Evolutionary conservation across 495 filamentous ascomycete species (phyloP).

Genomic region (Trichocladium antarcticum): DNA sequence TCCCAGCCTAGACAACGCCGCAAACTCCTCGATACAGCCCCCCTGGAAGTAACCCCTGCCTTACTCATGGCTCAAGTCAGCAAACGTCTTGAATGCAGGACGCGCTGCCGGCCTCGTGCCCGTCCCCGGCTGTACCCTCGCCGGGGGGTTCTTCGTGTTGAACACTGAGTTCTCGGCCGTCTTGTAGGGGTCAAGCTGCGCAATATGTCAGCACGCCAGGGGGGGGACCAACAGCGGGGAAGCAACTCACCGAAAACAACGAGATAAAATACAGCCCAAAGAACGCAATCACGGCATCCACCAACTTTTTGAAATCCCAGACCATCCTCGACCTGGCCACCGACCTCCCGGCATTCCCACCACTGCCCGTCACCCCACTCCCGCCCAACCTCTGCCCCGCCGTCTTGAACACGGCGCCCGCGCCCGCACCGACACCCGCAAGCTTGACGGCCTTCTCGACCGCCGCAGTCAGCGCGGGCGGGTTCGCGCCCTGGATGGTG

Average conservation of each 20-base stretch:
- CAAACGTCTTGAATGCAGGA: constrained; percentile 34
- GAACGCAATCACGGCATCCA: constrained; percentile 43
- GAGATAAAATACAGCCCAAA: constrained; percentile 50
- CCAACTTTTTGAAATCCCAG: constrained; percentile 35
- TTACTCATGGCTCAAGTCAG: constrained; percentile 25
- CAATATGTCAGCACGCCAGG: constrained; percentile 12
- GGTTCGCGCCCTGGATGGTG: constrained; percentile 71
- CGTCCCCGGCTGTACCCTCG: constrained; percentile 11
- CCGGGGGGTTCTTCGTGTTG: constrained; percentile 40
- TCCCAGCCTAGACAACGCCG: neutral
- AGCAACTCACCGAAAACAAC: constrained; percentile 40
- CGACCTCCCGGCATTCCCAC: constrained; percentile 2
- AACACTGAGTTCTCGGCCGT: constrained; percentile 53
- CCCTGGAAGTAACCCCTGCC: too few relatives aligned
- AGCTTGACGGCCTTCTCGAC: constrained; percentile 62
- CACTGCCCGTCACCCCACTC: constrained; percentile 3
- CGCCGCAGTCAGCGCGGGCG: constrained; percentile 56
- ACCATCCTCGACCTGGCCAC: constrained; percentile 23
- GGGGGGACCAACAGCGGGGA: neutral
- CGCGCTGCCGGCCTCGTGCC: constrained; percentile 20
- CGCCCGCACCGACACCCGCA: constrained; percentile 37
- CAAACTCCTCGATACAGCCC: constrained; percentile 3
- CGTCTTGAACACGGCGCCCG: constrained; percentile 34
- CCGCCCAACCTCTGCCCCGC: constrained; percentile 30
- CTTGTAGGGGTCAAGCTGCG: constrained; percentile 53